These are phyloP conservation scores for Naganishia onofrii DNA, from an alignment of 768 basidiomycete species.

Conservation along the genomic window DNA sequence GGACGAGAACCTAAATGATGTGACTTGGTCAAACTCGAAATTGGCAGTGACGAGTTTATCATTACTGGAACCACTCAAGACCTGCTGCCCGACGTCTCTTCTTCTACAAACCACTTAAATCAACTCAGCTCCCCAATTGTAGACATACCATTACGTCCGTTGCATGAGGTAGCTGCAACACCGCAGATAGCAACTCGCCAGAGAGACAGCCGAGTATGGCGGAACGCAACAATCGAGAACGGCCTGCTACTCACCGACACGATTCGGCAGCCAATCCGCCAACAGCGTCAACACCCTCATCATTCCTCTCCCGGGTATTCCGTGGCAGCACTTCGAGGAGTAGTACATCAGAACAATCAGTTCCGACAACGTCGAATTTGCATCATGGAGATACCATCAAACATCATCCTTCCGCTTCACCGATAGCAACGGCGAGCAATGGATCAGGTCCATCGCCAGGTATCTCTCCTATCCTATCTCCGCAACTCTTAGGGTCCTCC, in stretches of 20 bases:
- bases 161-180: neutral
- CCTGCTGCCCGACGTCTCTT: too few species aligned
- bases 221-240: conserved; percentile 22
- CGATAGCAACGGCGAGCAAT: conserved; percentile 1
- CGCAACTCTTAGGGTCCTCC: conserved; percentile 6
- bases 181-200: too few species aligned
- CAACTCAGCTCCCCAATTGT: too few species aligned
- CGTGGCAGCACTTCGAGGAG: conserved; percentile 7
- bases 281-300: conserved; percentile 13
- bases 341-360: conserved; percentile 12
- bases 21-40: neutral
- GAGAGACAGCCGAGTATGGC: conserved; percentile 9
- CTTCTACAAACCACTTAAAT: too few species aligned
- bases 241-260: conserved; percentile 11
- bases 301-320: conserved; percentile 19
- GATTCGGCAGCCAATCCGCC: conserved; percentile 1
- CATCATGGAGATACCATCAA: conserved; percentile 7
- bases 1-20: too few species aligned
- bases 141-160: neutral
- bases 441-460: conserved; percentile 11
- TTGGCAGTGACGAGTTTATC: conserved; percentile 2
- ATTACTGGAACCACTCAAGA: neutral
- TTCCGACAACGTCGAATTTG: neutral
- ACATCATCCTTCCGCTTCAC: neutral
- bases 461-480: conserved; percentile 7